A percentile compares a stretch with the other conserved stretches of the same genome.
Conservation (phyloP, 495 filamentous ascomycete species). For the Trichocladium antarcticum region DNA sequence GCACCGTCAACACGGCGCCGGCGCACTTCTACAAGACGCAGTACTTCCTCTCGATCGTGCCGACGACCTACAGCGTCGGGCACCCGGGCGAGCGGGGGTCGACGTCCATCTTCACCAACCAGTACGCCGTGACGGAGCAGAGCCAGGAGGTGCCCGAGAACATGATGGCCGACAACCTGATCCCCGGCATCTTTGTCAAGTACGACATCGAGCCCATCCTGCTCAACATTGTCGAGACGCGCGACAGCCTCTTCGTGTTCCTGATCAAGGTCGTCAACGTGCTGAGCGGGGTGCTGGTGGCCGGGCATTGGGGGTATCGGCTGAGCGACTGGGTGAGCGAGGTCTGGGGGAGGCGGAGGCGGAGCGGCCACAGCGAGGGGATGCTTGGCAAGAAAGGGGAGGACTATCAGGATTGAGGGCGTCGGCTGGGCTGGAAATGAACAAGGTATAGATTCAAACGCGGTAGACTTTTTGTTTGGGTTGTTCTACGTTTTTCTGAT, state of each 20-base stretch:
- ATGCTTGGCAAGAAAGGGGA: slow-evolving; percentile 36
- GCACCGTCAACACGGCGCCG: slow-evolving; percentile 62
- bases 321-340: slow-evolving; percentile 43
- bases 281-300: slow-evolving; percentile 48
- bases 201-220: slow-evolving; percentile 97
- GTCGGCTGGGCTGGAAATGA: no score
- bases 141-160: slow-evolving; percentile 54
- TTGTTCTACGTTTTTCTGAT: not conserved
- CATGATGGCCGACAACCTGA: slow-evolving; percentile 80
- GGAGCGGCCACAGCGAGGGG: slow-evolving; percentile 41
- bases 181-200: slow-evolving; percentile 96
- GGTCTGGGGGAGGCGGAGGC: slow-evolving; percentile 39
- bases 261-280: slow-evolving; percentile 61
- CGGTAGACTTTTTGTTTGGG: not conserved
- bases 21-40: slow-evolving; percentile 89
- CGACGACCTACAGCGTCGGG: slow-evolving; percentile 78
- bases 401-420: slow-evolving; percentile 1
- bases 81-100: slow-evolving; percentile 12
- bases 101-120: slow-evolving; percentile 75
- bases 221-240: slow-evolving; percentile 70
- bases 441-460: no score
- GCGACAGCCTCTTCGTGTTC: slow-evolving; percentile 61
- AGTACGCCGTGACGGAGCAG: slow-evolving; percentile 93
- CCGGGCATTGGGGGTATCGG: slow-evolving; percentile 50
- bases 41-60: slow-evolving; percentile 95